Percentiles rank a stretch among this genome's conserved stretches.
Evolutionary conservation across 495 filamentous ascomycete species (phyloP).

Genomic region (Hypomontagnella submonticulosa): DNA sequence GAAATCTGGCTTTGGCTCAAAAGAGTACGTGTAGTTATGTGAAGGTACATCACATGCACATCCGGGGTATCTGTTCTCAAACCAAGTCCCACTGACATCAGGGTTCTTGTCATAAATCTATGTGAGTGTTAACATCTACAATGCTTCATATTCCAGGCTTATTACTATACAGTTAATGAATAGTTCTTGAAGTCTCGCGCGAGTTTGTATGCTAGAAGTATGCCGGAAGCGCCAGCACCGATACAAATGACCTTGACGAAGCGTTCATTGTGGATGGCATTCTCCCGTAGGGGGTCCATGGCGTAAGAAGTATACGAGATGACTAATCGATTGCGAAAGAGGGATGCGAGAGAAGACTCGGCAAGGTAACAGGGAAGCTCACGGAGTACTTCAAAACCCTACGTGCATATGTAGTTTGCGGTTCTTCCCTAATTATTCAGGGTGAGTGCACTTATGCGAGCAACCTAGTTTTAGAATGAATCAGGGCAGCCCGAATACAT

Average conservation of each 20-base stretch:
- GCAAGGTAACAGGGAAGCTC: neutral
- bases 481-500: no score
- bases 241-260: conserved; percentile 53
- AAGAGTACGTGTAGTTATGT: conserved; percentile 63
- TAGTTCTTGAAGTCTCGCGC: conserved; percentile 41
- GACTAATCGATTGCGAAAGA: neutral
- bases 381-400: neutral
- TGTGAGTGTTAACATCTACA: neutral
- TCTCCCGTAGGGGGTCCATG: conserved; percentile 31
- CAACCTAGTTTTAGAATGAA: no score
- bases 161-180: conserved; percentile 17
- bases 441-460: no score
- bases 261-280: conserved; percentile 46
- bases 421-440: no score
- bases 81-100: conserved; percentile 55
- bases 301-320: neutral
- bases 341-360: neutral
- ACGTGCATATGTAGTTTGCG: neutral
- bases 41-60: conserved; percentile 49
- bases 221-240: conserved; percentile 54
- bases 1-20: conserved; percentile 63
- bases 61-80: conserved; percentile 54
- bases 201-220: conserved; percentile 51
- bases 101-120: conserved; percentile 43
- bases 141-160: neutral